Conservation (phyloP, 2,329 filamentous ascomycete species). For the Ambrosiella cleistominuta region DNA sequence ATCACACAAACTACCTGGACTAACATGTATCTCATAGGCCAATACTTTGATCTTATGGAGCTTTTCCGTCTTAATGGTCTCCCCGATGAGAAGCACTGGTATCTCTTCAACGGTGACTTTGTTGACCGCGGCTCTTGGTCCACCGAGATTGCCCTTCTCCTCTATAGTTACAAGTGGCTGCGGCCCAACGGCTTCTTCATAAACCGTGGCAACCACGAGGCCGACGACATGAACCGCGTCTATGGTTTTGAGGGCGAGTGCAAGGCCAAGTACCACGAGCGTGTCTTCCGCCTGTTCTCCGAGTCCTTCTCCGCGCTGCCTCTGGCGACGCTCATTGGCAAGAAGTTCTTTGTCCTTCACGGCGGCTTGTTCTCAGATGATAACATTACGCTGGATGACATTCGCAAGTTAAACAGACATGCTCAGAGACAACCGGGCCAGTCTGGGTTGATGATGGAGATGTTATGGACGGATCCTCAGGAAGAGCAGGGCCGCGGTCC, state of each 20-base stretch:
- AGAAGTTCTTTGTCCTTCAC: constrained; percentile 82
- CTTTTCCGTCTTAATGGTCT: constrained; percentile 83
- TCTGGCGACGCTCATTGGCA: constrained; percentile 76
- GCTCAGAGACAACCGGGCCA: constrained; percentile 86
- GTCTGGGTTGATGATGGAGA: constrained; percentile 97
- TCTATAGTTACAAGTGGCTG: constrained; percentile 96
- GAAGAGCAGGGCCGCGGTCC: constrained; percentile 69
- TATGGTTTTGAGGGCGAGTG: constrained; percentile 98
- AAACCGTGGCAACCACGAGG: constrained; percentile 96
- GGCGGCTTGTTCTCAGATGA: constrained; percentile 94
- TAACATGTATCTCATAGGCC: constrained; percentile 35
- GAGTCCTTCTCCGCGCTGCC: constrained; percentile 93
- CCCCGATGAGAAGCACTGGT: constrained; percentile 73
- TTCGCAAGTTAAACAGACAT: constrained; percentile 81
- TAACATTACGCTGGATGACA: constrained; percentile 78
- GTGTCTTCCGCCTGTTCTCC: constrained; percentile 91
- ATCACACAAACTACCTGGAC: constrained; percentile 4
- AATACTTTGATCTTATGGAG: constrained; percentile 95
- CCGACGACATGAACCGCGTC: constrained; percentile 96
- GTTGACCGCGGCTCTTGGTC: constrained; percentile 97
- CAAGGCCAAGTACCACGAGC: constrained; percentile 93
- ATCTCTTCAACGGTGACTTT: constrained; percentile 97
- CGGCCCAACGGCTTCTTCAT: constrained; percentile 78
- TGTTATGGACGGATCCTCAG: constrained; percentile 98
- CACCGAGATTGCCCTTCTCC: constrained; percentile 79